phyloP scores from a whole-genome alignment of 225 moss, liverwort and hornwort species.

The Bryum argenteum region DNA sequence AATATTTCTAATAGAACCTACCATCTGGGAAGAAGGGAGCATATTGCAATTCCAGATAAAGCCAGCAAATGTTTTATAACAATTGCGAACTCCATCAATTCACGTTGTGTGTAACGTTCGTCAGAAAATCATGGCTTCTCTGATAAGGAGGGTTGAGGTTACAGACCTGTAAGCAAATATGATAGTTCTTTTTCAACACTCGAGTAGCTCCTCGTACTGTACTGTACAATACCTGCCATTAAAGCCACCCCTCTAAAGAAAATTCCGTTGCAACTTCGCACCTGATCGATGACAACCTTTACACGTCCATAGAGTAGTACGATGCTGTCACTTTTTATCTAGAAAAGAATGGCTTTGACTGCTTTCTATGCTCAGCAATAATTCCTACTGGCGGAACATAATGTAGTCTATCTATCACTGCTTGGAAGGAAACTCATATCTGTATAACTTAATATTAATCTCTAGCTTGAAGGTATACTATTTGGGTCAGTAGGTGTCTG shows the following conservation, averaged over 20 bases:
- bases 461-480: background rate
- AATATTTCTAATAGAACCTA: too few species aligned
- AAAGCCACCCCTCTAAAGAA: background rate
- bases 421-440: background rate
- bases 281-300: background rate
- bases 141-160: too few species aligned
- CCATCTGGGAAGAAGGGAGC: too few species aligned
- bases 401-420: background rate
- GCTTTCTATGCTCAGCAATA: background rate
- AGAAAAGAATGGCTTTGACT: constrained; percentile 8
- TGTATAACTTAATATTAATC: background rate
- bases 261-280: background rate
- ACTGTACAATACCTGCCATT: background rate
- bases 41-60: too few species aligned
- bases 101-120: too few species aligned
- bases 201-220: background rate
- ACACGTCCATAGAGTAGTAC: background rate
- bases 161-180: too few species aligned
- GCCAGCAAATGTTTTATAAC: too few species aligned
- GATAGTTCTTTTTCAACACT: background rate
- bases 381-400: background rate
- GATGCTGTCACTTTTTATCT: constrained; percentile 1
- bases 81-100: too few species aligned
- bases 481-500: constrained; percentile 2
- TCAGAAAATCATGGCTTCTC: too few species aligned